phyloP scores from a whole-genome alignment of 441 rosid genomes.

The Pelargonium hybrid region DNA sequence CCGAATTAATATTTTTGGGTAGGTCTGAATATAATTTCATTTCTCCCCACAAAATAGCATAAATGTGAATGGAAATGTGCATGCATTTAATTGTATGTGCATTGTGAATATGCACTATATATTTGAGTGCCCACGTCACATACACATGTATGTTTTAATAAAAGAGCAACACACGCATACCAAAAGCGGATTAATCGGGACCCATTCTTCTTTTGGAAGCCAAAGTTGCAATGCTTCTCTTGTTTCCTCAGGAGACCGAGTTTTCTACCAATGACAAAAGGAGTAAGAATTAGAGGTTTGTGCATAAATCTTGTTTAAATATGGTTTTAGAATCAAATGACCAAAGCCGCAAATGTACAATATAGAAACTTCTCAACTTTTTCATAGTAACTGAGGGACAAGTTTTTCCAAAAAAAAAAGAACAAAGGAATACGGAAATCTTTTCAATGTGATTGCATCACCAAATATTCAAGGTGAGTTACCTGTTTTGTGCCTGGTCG shows the following conservation, averaged over 20 bases:
- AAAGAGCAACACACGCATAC: constrained; percentile 24
- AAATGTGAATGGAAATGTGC: neutral
- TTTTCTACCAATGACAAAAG: constrained; percentile 36
- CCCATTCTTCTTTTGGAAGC: constrained; percentile 98
- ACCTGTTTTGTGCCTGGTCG: constrained; percentile 59
- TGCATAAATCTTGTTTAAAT: neutral
- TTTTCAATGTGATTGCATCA: constrained; percentile 2
- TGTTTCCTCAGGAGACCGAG: constrained; percentile 79
- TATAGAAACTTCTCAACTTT: neutral
- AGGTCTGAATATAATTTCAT: neutral
- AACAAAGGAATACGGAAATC: neutral
- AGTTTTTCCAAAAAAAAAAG: too few species aligned
- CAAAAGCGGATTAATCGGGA: constrained; percentile 82
- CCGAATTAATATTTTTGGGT: neutral
- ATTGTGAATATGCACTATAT: neutral
- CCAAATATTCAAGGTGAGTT: constrained; percentile 4
- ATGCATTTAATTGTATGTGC: neutral
- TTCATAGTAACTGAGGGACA: too few species aligned
- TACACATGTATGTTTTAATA: neutral
- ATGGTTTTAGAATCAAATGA: neutral
- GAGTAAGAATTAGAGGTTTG: neutral
- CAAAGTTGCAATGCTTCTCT: constrained; percentile 71
- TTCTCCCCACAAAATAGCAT: neutral
- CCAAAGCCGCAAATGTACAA: neutral
- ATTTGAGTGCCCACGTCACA: neutral